A percentile compares a stretch with the other conserved stretches of the same genome.
Evolutionary conservation across 441 rosid species (phyloP).

Genomic region (Eutrema salsugineum): DNA sequence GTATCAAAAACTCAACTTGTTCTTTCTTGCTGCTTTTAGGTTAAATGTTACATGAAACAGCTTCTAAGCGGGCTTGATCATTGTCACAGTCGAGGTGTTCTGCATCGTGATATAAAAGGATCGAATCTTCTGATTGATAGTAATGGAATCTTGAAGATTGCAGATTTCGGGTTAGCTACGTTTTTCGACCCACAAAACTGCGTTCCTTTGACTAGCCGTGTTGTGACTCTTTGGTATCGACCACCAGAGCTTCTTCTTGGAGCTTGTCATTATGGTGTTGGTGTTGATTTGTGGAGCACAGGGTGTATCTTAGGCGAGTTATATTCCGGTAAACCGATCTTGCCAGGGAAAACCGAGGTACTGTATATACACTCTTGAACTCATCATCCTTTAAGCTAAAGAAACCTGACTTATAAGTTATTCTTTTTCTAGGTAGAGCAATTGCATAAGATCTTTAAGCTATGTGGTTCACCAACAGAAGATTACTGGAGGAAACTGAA

Average conservation of each 20-base stretch:
- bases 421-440: conserved; percentile 49
- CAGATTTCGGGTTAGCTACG: conserved; percentile 68
- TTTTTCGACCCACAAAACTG: conserved; percentile 52
- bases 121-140: conserved; percentile 57
- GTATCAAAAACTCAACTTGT: not conserved
- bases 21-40: conserved; percentile 27
- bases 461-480: conserved; percentile 69
- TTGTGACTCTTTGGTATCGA: conserved; percentile 72
- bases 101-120: conserved; percentile 69
- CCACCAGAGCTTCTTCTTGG: conserved; percentile 78
- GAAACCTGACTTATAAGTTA: not conserved
- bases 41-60: conserved; percentile 60
- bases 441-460: conserved; percentile 61
- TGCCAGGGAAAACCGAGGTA: conserved; percentile 77
- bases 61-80: conserved; percentile 60
- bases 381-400: not conserved
- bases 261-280: conserved; percentile 64
- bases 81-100: conserved; percentile 51
- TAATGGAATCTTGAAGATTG: conserved; percentile 55
- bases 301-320: conserved; percentile 64
- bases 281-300: conserved; percentile 66
- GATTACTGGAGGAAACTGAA: conserved; percentile 69
- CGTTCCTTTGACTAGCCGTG: conserved; percentile 65
- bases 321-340: conserved; percentile 57
- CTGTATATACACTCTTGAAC: not conserved